Percentiles rank a stretch among this genome's conserved stretches.
phyloP scores from a whole-genome alignment of 2,329 filamentous ascomycete genomes.

The Leptographium wingfieldii region DNA sequence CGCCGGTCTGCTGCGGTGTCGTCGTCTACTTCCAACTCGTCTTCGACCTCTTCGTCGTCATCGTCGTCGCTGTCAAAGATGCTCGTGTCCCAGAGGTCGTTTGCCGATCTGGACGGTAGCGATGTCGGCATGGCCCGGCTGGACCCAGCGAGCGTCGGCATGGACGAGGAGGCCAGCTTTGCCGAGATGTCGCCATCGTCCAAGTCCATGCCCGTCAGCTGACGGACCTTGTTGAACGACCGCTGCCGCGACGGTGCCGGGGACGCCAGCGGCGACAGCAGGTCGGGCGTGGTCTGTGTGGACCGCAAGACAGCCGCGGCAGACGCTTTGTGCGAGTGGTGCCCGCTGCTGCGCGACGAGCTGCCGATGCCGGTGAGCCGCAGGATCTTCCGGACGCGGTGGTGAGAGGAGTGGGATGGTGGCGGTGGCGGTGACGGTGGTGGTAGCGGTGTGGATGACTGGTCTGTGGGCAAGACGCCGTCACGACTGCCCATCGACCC shows the following conservation, averaged over 20 bases:
- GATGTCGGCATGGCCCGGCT: not conserved
- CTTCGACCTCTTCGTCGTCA: not conserved
- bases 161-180: not conserved
- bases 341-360: not conserved
- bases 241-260: constrained; percentile 3
- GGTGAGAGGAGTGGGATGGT: not conserved
- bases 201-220: constrained; percentile 10
- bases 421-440: not conserved
- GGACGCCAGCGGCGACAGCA: not conserved
- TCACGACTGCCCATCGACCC: not conserved
- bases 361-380: not conserved
- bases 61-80: constrained; percentile 8
- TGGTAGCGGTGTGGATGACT: not conserved
- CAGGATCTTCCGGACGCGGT: not conserved
- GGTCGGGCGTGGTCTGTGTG: not conserved
- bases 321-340: not conserved
- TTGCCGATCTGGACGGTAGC: not conserved
- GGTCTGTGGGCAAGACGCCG: not conserved
- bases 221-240: constrained; percentile 8
- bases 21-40: constrained; percentile 1
- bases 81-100: constrained; percentile 9
- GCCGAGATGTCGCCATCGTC: not conserved
- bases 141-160: not conserved
- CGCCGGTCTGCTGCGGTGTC: not conserved
- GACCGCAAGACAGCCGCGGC: not conserved